Conservation (phyloP, 768 basidiomycete genomes). For the Mrakia hoshinonis region DNA sequence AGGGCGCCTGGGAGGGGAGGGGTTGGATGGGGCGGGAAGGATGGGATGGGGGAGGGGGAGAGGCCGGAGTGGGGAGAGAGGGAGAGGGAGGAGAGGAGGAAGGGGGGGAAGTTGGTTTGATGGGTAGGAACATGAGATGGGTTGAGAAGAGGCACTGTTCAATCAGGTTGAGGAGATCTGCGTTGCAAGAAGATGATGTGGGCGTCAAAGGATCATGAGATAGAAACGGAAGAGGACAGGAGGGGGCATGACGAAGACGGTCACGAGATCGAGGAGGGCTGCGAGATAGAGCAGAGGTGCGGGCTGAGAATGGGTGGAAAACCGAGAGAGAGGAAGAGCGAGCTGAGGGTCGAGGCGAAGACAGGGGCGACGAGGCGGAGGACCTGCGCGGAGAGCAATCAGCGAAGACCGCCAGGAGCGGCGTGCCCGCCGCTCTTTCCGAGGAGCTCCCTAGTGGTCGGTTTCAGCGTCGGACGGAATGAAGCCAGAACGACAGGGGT, state of each 20-base stretch:
- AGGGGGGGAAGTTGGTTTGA: background rate
- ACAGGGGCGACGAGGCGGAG: too few relatives aligned
- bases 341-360: background rate
- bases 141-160: too few relatives aligned
- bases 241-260: background rate
- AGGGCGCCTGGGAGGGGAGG: conserved; percentile 10
- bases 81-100: too few relatives aligned
- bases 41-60: conserved; percentile 23
- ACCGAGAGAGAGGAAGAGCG: background rate
- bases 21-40: background rate
- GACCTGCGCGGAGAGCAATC: too few relatives aligned
- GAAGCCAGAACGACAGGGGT: background rate
- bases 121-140: background rate
- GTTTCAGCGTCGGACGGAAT: background rate
- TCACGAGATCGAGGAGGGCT: background rate
- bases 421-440: background rate
- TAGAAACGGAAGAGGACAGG: background rate
- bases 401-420: background rate
- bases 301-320: background rate
- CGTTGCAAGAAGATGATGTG: too few relatives aligned
- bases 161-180: too few relatives aligned
- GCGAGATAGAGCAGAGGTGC: background rate
- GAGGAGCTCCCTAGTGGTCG: background rate
- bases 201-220: background rate
- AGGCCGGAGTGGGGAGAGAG: background rate